Base-by-base conservation (phyloP, 176 grass and related monocot species). In the Oryza brachyantha region DNA sequence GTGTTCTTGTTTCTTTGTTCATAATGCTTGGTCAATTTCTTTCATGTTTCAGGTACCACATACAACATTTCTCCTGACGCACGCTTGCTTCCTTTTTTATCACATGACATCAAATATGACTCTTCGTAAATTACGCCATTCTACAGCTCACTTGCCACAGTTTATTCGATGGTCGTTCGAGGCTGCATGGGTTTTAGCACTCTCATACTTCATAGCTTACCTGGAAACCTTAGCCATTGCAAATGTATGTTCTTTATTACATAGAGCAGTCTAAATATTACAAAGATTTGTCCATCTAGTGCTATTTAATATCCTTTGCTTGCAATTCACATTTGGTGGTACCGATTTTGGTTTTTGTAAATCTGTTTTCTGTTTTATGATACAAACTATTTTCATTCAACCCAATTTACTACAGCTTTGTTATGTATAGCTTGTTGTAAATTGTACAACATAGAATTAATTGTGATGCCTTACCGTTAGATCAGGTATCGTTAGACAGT, bases 181-280 rank as follows among this genome's bases (percentile, higher is more conserved):
- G 75, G 87, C 80, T 10, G 73, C 87, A 70, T 97, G 91, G 95
- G 76, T 97, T 81, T 92, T 94, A 64, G 89, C 73, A 27, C 80
- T 97, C 14, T 94, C 91, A 35, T 97, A 97, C 83, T 94, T 94
- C 80, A 88, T 97, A 82, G 95, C 95, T 22, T 97, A 90, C 80
- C 76, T 94, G 85, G 95, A 97, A 73, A 97, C 95, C 35, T 10
- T 97, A 82, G 91, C 95, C 34, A 97, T 97, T 84, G 72, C 95
- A 92, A 97, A 97, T 90, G 95, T 97, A 94, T 68, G 90, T 82
- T 72, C 11, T 21, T 27, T 62, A 28, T 63, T 48, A 21, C 68
- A 36, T 81, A 50, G 13, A 46, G 4, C 61, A 55, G 25, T 81
- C 31, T 11, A 8, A 63, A 74, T 21, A 68, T 38, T 71, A 38